A percentile compares a stretch with the other conserved stretches of the same genome.
Conservation (phyloP, 2,329 filamentous ascomycete species). For the Curvularia verruculosa region DNA sequence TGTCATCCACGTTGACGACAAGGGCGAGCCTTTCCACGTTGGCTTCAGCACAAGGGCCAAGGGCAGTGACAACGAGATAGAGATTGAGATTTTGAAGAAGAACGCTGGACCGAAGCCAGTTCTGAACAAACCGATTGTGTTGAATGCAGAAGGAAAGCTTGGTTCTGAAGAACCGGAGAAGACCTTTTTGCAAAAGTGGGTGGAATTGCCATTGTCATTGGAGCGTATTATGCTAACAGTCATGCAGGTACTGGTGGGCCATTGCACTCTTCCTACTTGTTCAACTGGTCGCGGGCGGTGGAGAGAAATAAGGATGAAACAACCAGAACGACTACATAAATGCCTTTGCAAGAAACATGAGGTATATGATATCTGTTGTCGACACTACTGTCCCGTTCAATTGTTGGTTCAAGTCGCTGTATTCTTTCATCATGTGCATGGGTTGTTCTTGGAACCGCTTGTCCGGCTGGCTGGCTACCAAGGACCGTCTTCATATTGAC, state of each 20-base stretch:
- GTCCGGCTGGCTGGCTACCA: neutral
- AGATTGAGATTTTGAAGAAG: slow-evolving; percentile 51
- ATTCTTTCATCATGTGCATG: neutral
- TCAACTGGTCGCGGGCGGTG: slow-evolving; percentile 53
- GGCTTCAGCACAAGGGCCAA: slow-evolving; percentile 50
- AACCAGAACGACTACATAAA: neutral
- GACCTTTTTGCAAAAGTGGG: slow-evolving; percentile 59
- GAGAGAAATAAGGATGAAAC: slow-evolving; percentile 22
- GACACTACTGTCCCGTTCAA: neutral
- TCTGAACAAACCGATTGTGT: slow-evolving; percentile 60
- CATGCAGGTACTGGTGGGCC: slow-evolving; percentile 58
- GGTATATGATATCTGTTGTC: neutral
- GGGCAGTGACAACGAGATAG: slow-evolving; percentile 46
- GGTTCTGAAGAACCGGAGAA: slow-evolving; percentile 55
- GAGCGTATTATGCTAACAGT: slow-evolving; percentile 18
- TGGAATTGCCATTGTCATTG: slow-evolving; percentile 7
- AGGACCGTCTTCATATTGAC: neutral
- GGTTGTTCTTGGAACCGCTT: neutral
- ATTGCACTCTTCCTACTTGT: slow-evolving; percentile 56
- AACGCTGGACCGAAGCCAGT: slow-evolving; percentile 50
- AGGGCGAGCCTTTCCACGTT: slow-evolving; percentile 54
- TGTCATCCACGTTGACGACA: slow-evolving; percentile 51
- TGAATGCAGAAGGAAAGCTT: slow-evolving; percentile 63
- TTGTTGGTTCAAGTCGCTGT: neutral
- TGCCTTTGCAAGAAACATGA: neutral